Conservation (phyloP, 2,329 filamentous ascomycete genomes). For the Alternaria brassicicola region DNA sequence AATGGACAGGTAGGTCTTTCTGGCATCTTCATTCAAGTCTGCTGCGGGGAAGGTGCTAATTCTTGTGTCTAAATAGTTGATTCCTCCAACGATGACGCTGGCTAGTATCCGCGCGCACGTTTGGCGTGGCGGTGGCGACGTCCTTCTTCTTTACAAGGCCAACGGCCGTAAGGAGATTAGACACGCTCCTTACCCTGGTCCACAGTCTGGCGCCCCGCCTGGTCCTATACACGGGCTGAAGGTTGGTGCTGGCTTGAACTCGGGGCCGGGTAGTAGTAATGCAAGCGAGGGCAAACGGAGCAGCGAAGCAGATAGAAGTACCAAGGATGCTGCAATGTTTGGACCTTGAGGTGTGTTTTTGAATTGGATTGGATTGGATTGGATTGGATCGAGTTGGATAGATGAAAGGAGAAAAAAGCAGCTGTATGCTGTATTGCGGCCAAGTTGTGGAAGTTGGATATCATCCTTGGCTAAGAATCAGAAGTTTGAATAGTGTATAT, state of each 20-base stretch:
- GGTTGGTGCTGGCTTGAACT: slow-evolving; percentile 9
- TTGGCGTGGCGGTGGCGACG: slow-evolving; percentile 94
- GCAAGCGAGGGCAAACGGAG: slow-evolving; percentile 43
- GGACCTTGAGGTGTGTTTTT: slow-evolving; percentile 15
- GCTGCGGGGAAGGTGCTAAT: not conserved
- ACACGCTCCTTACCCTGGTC: slow-evolving; percentile 28
- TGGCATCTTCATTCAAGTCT: not conserved
- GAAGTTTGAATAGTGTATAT: slow-evolving; percentile 3
- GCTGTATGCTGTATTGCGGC: not conserved
- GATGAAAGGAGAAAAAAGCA: not conserved
- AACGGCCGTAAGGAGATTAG: slow-evolving; percentile 78
- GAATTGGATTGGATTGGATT: not conserved
- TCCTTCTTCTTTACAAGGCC: slow-evolving; percentile 86
- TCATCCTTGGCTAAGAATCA: not conserved
- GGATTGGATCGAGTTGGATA: not conserved
- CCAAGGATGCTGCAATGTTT: slow-evolving; percentile 23
- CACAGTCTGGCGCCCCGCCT: slow-evolving; percentile 17
- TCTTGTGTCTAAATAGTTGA: slow-evolving; percentile 50
- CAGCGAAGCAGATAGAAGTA: slow-evolving; percentile 38
- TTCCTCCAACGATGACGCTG: slow-evolving; percentile 87
- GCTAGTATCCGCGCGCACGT: slow-evolving; percentile 89
- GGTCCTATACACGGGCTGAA: slow-evolving; percentile 11
- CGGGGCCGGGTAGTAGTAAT: slow-evolving; percentile 26
- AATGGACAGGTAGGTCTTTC: slow-evolving; percentile 76
- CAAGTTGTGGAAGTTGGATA: not conserved